phyloP scores from a whole-genome alignment of 177 flowering plant genomes.

The Vitis hybrid region DNA sequence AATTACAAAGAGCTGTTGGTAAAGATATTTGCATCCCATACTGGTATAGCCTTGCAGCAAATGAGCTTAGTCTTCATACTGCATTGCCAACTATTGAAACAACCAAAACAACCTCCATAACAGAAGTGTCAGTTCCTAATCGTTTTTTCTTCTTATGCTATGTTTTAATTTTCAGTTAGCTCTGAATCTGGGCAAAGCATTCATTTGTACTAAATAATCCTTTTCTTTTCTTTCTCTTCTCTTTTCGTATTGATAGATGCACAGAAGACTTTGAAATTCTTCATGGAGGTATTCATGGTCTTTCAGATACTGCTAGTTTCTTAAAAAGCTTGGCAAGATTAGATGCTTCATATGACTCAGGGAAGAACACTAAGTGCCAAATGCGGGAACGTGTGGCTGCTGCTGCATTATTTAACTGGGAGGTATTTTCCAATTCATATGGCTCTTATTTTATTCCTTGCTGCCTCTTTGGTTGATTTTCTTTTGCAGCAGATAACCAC shows the following conservation, averaged over 20 bases:
- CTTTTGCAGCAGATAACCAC: too few relatives aligned
- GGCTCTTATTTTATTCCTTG: too few relatives aligned
- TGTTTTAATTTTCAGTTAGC: conserved; percentile 11
- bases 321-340: conserved; percentile 71
- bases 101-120: too few relatives aligned
- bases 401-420: conserved; percentile 89
- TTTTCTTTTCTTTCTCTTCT: conserved; percentile 4
- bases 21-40: conserved; percentile 89
- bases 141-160: too few relatives aligned
- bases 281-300: conserved; percentile 82
- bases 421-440: conserved; percentile 40
- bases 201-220: neutral
- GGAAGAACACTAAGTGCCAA: conserved; percentile 52
- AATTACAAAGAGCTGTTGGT: conserved; percentile 88
- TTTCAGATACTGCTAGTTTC: conserved; percentile 82
- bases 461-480: too few relatives aligned
- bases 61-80: conserved; percentile 64
- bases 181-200: conserved; percentile 13
- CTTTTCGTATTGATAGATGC: conserved; percentile 30
- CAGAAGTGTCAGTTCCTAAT: too few relatives aligned
- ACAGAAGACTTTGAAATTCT: conserved; percentile 81
- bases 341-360: conserved; percentile 40
- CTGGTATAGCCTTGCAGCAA: conserved; percentile 91
- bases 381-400: conserved; percentile 86
- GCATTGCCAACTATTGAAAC: conserved; percentile 44